Base-by-base conservation (phyloP, 345 rosid species). In the Crucihimalaya himalaica region DNA sequence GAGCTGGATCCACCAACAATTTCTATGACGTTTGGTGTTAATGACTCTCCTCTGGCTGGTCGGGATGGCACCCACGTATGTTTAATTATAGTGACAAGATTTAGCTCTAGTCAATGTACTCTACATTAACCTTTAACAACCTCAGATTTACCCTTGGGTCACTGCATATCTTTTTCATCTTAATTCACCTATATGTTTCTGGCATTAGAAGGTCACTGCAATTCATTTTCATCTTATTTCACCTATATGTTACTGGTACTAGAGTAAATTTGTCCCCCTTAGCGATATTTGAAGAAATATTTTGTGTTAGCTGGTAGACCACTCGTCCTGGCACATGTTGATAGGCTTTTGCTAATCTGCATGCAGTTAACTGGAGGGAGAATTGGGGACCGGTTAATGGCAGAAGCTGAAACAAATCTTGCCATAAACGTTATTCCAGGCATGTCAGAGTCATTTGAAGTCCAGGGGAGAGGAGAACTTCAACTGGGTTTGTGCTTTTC, bases 401-500 rank as follows among this genome's bases (percentile, higher is more conserved):
- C 98, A 62, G 99, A 95, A 83, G 88, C 98, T 74, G 98, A 95
- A 91, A 95, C 98, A 56, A 95, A 92, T 76, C 97, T 95, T 78
- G 97, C 99, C 69, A 92, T 92, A 67, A 92, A 95, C 82, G 96
- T 92, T 50, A 83, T 92, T 77, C 98, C 98, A 27, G 92, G 92
- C 67, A 32, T 89, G 71, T 83, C 94, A 71, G 99, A 95, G 63
- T 82, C 99, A 37, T 92, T 70, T 78, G 98, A 95, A 81, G 99
- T 95, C 73, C 98, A 95, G 76, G 98, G 99, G 58, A 88, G 98
- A 76, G 99, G 99, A 71, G 98, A 92, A 82, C 98, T 95, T 81
- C 99, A 95, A 86, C 91, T 95, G 40, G 99, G 99, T 95, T 42
- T 73, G 87, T 78, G 59, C 51, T 71, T 66, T 53, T 69, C 40